These are phyloP conservation scores for Fusarium sp. DNA, from an alignment of 2,329 filamentous ascomycete genomes.

Conservation along the genomic window DNA sequence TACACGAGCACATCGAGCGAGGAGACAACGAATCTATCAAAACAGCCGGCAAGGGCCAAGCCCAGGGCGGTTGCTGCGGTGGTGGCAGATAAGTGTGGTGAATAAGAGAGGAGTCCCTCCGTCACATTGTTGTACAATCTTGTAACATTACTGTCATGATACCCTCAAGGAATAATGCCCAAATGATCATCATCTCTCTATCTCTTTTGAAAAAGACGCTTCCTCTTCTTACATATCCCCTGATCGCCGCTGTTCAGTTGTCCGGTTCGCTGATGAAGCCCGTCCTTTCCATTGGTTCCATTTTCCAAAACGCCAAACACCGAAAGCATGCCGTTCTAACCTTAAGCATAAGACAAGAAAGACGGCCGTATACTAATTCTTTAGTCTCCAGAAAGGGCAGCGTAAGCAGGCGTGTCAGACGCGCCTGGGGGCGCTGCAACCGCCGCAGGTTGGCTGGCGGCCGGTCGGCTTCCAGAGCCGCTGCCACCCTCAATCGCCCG, in stretches of 20 bases:
- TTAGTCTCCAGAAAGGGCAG: constrained; percentile 87
- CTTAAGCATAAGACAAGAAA: constrained; percentile 11
- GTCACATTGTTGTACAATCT: constrained; percentile 46
- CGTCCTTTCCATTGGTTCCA: constrained; percentile 19
- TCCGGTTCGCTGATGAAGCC: constrained; percentile 41
- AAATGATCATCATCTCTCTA: constrained; percentile 40
- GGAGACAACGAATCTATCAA: constrained; percentile 96
- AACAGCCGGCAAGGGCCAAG: constrained; percentile 62
- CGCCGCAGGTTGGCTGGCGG: constrained; percentile 48
- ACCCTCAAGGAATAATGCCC: constrained; percentile 49
- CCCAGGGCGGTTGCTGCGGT: constrained; percentile 49
- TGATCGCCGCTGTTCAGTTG: constrained; percentile 24
- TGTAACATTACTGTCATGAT: constrained; percentile 54
- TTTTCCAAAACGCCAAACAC: constrained; percentile 47
- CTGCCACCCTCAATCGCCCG: constrained; percentile 52
- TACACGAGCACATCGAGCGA: constrained; percentile 92
- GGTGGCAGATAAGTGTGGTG: constrained; percentile 48
- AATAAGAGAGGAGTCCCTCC: constrained; percentile 41
- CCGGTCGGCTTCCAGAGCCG: constrained; percentile 45
- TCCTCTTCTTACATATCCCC: constrained; percentile 30
- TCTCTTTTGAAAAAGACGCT: constrained; percentile 22
- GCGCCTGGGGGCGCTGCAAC: constrained; percentile 86
- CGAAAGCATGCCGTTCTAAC: constrained; percentile 42
- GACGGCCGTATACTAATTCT: constrained; percentile 43
- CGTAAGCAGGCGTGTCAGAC: constrained; percentile 82